Evolutionary conservation across 306 rosid genomes (phyloP).

Genomic region (Trifolium subterraneum): DNA sequence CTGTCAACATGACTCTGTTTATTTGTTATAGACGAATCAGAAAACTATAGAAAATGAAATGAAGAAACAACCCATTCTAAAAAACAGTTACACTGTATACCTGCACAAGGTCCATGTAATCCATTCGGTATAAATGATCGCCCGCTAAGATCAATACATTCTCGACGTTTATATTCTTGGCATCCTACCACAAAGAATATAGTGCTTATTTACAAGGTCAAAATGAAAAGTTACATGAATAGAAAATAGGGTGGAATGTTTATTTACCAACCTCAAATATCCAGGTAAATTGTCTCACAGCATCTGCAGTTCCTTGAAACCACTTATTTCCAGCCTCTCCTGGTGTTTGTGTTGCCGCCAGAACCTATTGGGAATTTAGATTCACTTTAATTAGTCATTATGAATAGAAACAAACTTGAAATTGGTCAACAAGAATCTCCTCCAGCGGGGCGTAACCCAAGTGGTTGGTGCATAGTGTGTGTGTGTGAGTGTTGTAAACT

Average conservation of each 20-base stretch:
- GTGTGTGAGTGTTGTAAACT: too few species aligned
- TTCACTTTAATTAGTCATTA: conserved; percentile 19
- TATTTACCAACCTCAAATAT: conserved; percentile 77
- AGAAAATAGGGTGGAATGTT: background rate
- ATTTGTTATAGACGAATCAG: conserved; percentile 41
- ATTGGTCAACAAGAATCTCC: conserved; percentile 23
- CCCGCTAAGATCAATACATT: conserved; percentile 85
- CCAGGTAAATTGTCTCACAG: conserved; percentile 95
- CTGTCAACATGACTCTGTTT: conserved; percentile 77
- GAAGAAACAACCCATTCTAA: background rate
- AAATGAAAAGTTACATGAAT: background rate
- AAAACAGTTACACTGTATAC: conserved; percentile 43
- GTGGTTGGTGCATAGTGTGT: too few species aligned
- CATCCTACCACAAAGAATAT: conserved; percentile 64
- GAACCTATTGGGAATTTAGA: conserved; percentile 67
- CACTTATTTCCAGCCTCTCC: conserved; percentile 91
- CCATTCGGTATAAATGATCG: conserved; percentile 97
- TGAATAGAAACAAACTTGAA: conserved; percentile 29
- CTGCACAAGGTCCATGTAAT: conserved; percentile 90
- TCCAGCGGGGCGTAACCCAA: too few species aligned
- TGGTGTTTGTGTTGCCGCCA: conserved; percentile 96
- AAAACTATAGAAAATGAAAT: conserved; percentile 18
- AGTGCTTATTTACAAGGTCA: conserved; percentile 19
- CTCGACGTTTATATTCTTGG: conserved; percentile 70
- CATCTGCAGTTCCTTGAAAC: conserved; percentile 99